Conservation (phyloP, 2,329 filamentous ascomycete genomes). For the Cladophialophora carrionii region DNA sequence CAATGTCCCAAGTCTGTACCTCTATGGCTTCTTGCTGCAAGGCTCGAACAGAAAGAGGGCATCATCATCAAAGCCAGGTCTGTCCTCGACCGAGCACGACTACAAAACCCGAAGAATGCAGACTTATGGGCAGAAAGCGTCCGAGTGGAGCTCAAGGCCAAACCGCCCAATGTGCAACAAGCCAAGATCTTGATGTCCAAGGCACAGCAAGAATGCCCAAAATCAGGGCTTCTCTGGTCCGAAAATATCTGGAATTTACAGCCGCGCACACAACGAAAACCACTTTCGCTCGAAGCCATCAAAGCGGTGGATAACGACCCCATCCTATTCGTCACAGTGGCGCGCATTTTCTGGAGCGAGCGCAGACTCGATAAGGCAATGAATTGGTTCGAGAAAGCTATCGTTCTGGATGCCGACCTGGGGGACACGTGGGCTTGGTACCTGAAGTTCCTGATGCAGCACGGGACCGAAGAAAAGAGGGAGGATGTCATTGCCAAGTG, state of each 20-base stretch:
- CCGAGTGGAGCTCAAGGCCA: conserved; percentile 83
- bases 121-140: conserved; percentile 94
- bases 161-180: conserved; percentile 69
- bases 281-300: conserved; percentile 88
- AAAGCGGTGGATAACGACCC: conserved; percentile 96
- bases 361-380: conserved; percentile 89
- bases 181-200: conserved; percentile 92
- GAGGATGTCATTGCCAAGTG: conserved; percentile 82
- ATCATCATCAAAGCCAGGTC: conserved; percentile 89
- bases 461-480: conserved; percentile 92
- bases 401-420: conserved; percentile 80
- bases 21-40: conserved; percentile 85
- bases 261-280: conserved; percentile 86
- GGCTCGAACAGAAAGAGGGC: conserved; percentile 83
- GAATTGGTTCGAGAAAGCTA: conserved; percentile 96
- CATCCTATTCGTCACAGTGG: conserved; percentile 84
- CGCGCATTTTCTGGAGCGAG: conserved; percentile 94
- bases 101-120: conserved; percentile 81
- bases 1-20: conserved; percentile 81
- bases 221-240: conserved; percentile 83
- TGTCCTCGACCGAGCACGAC: conserved; percentile 85
- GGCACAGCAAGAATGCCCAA: conserved; percentile 87
- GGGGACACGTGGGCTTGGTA: conserved; percentile 99
- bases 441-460: conserved; percentile 86
- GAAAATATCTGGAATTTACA: conserved; percentile 97